Conservation (phyloP, 352 stramenopile genomes). For the Peronosclerospora sorghi region DNA sequence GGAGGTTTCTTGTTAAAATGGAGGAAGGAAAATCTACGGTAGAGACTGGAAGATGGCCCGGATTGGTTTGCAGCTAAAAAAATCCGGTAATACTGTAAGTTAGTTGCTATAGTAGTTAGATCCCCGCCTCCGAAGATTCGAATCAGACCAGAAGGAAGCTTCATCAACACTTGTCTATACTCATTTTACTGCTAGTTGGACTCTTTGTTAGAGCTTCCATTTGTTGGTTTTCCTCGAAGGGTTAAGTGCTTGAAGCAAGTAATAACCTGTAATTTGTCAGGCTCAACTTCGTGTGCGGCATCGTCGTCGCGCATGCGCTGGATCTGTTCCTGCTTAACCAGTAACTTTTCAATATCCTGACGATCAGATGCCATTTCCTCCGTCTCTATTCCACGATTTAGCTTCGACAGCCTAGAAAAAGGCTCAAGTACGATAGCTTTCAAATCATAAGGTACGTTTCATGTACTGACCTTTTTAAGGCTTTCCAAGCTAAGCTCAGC, state of each 20-base stretch:
- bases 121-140: slow-evolving; percentile 2
- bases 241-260: too few relatives aligned
- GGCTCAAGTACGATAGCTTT: not conserved
- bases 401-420: slow-evolving; percentile 27
- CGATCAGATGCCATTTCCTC: slow-evolving; percentile 41
- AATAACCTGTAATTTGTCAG: slow-evolving; percentile 43
- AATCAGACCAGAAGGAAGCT: slow-evolving; percentile 2
- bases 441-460: not conserved
- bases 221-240: slow-evolving; percentile 36
- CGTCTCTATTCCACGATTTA: slow-evolving; percentile 21
- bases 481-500: slow-evolving; percentile 40
- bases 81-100: slow-evolving; percentile 34
- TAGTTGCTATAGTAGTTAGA: slow-evolving; percentile 34
- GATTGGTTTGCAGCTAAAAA: slow-evolving; percentile 1
- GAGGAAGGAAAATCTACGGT: too few relatives aligned
- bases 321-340: slow-evolving; percentile 28
- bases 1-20: slow-evolving; percentile 9
- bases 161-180: slow-evolving; percentile 12
- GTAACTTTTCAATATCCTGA: slow-evolving; percentile 31
- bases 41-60: slow-evolving; percentile 14
- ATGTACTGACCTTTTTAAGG: slow-evolving; percentile 31
- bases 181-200: too few relatives aligned
- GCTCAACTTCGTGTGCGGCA: slow-evolving; percentile 20
- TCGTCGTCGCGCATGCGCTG: slow-evolving; percentile 34
- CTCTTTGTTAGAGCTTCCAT: not conserved